A percentile compares a stretch with the other conserved stretches of the same genome.
Evolutionary conservation across 169 alveolate species (phyloP).

Genomic region (Fabrea salina): DNA sequence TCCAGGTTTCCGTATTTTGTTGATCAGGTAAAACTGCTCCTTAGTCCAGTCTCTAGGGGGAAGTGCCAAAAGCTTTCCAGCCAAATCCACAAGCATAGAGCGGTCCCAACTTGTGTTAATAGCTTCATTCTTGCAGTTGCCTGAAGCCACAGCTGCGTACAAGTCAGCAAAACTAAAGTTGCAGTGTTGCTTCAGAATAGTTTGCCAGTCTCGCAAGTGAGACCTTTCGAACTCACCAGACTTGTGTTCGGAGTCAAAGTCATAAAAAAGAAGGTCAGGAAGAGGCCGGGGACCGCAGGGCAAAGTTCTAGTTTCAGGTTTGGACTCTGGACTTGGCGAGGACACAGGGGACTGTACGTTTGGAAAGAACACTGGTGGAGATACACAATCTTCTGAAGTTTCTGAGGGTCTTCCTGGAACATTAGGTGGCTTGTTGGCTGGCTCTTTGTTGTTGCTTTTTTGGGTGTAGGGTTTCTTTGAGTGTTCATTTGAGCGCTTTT

Average conservation of each 20-base stretch:
- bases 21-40: conserved; percentile 1
- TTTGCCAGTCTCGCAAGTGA: neutral
- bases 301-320: no score
- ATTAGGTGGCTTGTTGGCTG: no score
- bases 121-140: neutral
- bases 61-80: conserved; percentile 1
- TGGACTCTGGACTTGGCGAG: no score
- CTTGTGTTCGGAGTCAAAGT: conserved; percentile 5
- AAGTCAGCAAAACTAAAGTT: neutral
- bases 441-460: no score
- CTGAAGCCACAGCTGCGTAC: neutral
- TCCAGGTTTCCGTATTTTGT: neutral
- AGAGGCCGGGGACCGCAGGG: neutral
- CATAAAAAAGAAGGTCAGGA: neutral
- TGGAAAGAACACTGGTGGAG: no score
- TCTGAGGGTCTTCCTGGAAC: no score
- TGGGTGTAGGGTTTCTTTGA: no score
- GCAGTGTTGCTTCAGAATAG: neutral
- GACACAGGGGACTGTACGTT: no score
- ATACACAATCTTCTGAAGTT: no score
- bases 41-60: conserved; percentile 11
- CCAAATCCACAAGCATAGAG: neutral
- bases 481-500: no score
- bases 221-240: conserved; percentile 28
- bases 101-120: neutral